phyloP scores from a whole-genome alignment of 1,284 basidiomycete genomes.

The Rhodotorula sp. region DNA sequence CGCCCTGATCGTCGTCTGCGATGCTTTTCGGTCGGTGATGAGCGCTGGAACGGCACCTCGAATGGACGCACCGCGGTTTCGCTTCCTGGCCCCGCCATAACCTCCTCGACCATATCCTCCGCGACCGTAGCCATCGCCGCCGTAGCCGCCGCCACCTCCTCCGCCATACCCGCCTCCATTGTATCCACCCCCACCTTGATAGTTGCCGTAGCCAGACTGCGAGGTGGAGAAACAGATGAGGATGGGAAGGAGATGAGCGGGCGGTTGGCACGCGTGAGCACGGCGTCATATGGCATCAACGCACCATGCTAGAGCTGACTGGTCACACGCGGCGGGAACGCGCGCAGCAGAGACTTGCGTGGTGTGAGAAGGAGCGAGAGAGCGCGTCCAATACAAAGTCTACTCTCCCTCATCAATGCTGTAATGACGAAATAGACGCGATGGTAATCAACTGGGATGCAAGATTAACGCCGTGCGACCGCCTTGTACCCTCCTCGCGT shows the following conservation, averaged over 20 bases:
- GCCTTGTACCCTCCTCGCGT: constrained; percentile 8
- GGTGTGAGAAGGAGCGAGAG: neutral
- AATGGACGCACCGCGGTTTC: constrained; percentile 26
- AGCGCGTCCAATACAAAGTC: neutral
- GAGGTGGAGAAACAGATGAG: neutral
- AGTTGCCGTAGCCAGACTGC: constrained; percentile 12
- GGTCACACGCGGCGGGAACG: no score
- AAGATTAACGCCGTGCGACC: neutral
- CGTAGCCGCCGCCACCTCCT: constrained; percentile 9
- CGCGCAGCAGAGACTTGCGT: no score
- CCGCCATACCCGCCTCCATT: constrained; percentile 8
- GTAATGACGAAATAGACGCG: no score
- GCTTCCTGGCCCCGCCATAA: constrained; percentile 28
- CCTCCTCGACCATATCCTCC: constrained; percentile 25
- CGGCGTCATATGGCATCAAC: no score
- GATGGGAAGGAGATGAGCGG: neutral
- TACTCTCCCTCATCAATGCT: no score
- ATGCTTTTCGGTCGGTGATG: neutral
- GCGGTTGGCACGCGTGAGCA: no score
- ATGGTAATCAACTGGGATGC: no score
- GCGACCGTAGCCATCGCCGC: constrained; percentile 17
- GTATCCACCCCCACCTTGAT: neutral
- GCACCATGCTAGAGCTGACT: no score
- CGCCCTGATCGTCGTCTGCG: constrained; percentile 32
- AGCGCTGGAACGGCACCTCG: no score